Percentiles rank a stretch among this genome's conserved stretches.
phyloP scores from a whole-genome alignment of 495 filamentous ascomycete species.

The Xylaria sp. region DNA sequence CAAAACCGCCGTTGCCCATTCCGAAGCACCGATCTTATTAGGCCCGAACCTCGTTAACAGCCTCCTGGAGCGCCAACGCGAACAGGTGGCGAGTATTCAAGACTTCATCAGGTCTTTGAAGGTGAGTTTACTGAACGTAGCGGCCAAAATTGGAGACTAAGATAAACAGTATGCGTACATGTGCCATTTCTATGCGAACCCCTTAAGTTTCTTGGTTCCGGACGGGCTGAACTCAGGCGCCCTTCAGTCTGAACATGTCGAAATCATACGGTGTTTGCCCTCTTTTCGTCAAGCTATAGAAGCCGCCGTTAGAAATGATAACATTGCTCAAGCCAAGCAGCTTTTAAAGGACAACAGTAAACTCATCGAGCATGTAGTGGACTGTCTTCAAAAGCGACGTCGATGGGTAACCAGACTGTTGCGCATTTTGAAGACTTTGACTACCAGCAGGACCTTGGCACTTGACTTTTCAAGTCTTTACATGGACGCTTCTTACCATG shows the following conservation, averaged over 20 bases:
- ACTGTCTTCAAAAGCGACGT: constrained; percentile 33
- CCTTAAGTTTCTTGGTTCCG: constrained; percentile 71
- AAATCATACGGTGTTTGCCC: constrained; percentile 76
- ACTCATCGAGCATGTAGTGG: constrained; percentile 31
- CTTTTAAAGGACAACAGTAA: constrained; percentile 51
- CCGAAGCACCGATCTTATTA: constrained; percentile 65
- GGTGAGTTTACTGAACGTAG: constrained; percentile 52
- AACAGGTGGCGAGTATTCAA: constrained; percentile 87
- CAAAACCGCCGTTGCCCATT: constrained; percentile 66
- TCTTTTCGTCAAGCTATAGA: constrained; percentile 73
- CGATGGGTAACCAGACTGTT: constrained; percentile 32
- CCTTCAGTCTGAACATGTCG: constrained; percentile 65
- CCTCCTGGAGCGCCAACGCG: constrained; percentile 78
- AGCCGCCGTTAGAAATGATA: constrained; percentile 42
- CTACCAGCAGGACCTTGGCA: constrained; percentile 25
- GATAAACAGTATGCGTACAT: constrained; percentile 81
- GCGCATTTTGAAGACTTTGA: constrained; percentile 36
- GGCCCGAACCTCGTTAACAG: constrained; percentile 68
- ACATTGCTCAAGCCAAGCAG: constrained; percentile 43
- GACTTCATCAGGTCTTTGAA: constrained; percentile 81
- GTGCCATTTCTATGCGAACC: constrained; percentile 94
- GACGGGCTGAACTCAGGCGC: constrained; percentile 45
- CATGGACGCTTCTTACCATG: constrained; percentile 44
- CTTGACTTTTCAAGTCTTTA: constrained; percentile 48
- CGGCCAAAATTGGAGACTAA: background rate